phyloP scores from a whole-genome alignment of 805 yeast species.

The Yamadazyma laniorum region DNA sequence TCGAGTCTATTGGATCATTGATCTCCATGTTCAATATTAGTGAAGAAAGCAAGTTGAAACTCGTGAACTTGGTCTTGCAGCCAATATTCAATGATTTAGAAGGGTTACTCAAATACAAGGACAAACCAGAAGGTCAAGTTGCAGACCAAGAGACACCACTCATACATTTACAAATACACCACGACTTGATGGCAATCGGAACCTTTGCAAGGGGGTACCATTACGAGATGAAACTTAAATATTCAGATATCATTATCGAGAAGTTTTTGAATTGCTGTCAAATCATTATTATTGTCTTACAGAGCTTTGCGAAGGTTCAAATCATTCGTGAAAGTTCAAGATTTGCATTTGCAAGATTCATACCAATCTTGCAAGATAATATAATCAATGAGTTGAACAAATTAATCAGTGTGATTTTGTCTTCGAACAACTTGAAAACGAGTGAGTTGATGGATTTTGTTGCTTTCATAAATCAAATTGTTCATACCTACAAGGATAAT shows the following conservation, averaged over 20 bases:
- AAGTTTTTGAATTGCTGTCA: slow-evolving; percentile 67
- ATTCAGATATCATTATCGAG: slow-evolving; percentile 37
- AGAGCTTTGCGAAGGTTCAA: slow-evolving; percentile 64
- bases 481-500: slow-evolving; percentile 70
- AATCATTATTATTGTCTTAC: slow-evolving; percentile 80
- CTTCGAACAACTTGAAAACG: slow-evolving; percentile 52
- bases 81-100: slow-evolving; percentile 77
- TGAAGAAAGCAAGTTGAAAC: slow-evolving; percentile 33
- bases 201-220: slow-evolving; percentile 87
- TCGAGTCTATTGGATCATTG: slow-evolving; percentile 82
- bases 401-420: slow-evolving; percentile 61
- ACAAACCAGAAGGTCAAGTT: slow-evolving; percentile 5
- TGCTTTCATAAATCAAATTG: slow-evolving; percentile 83
- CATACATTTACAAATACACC: slow-evolving; percentile 74
- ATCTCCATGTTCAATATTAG: slow-evolving; percentile 45
- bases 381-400: slow-evolving; percentile 56
- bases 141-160: slow-evolving; percentile 28
- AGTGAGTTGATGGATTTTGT: slow-evolving; percentile 77
- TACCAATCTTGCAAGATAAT: slow-evolving; percentile 61
- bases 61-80: slow-evolving; percentile 65
- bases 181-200: slow-evolving; percentile 83
- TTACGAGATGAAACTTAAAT: slow-evolving; percentile 31
- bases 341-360: slow-evolving; percentile 82
- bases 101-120: slow-evolving; percentile 38
- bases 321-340: slow-evolving; percentile 81